Evolutionary conservation across 2,329 filamentous ascomycete genomes (phyloP), one percentile per base, ranked within the genome.

Genomic region (Aspergillaceae sp.): DNA sequence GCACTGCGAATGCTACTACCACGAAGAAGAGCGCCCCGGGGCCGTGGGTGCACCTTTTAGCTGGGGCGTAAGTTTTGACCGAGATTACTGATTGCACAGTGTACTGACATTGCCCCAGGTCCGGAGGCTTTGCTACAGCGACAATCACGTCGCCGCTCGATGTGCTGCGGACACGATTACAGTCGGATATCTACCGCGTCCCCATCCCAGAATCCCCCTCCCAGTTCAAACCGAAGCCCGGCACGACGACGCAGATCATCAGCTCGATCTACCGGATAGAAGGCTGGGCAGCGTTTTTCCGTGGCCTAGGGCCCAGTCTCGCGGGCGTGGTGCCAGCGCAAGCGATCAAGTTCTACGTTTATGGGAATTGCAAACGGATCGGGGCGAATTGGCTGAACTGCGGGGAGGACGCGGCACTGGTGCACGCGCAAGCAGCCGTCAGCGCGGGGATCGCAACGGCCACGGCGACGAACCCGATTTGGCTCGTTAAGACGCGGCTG

Each of bases 401-500:
- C 28, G 52, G 56, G 33, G 56, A 62, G 49, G 59, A 67, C 40
- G 58, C 63, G 3, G 55, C 60, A 1, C 45, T 63, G 10, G 54
- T 64, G 8, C 64, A 67, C 43, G 59, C 61, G 3, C 58, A 64
- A 40, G 60, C 65, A 38, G 64, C 65, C 34, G 58, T 61, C 32
- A 57, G 57, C 43, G 65, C 63, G 5, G 65, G 65, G 11, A 57
- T 67, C 6, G 63, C 58, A 4, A 67, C 63, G 1, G 61, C 60
- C 1, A 65, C 62, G 1, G 62, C 60, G 10, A 68, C 65, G 4
- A 67, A 67, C 48, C 65, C 65, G 10, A 67, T 68, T 26, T 67
- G 63, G 65, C 51, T 68, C n/a, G 55, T 68, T 84, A 96, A 69
- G 87, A 90, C 56, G 82, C 86, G 43, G 86, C 87, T 69, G 55